phyloP scores from a whole-genome alignment of 2,329 filamentous ascomycete species.

The Botrytis galanthina region DNA sequence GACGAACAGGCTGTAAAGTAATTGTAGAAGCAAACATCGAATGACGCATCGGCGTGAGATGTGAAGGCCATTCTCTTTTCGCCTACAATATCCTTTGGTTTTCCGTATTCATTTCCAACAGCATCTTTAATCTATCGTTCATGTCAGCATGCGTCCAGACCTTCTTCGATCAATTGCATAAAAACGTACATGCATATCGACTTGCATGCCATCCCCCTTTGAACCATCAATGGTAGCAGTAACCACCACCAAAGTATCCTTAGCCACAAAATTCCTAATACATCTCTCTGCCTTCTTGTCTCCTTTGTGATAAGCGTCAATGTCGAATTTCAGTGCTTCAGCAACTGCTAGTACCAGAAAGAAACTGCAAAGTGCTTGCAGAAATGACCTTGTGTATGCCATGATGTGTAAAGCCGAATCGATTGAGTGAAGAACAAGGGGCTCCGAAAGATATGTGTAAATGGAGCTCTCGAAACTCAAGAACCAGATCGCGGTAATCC shows the following conservation, averaged over 20 bases:
- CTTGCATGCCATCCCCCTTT: conserved; percentile 85
- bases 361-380: conserved; percentile 59
- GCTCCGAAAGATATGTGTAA: not conserved
- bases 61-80: conserved; percentile 86
- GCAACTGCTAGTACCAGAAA: conserved; percentile 54
- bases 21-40: conserved; percentile 97
- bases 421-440: not conserved
- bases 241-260: conserved; percentile 91
- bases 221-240: conserved; percentile 83
- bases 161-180: conserved; percentile 2
- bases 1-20: conserved; percentile 66
- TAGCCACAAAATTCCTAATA: conserved; percentile 91
- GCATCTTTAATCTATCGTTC: conserved; percentile 79
- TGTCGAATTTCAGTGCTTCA: conserved; percentile 88
- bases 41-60: conserved; percentile 83
- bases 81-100: conserved; percentile 85
- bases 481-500: conserved; percentile 9
- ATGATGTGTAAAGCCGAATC: conserved; percentile 41
- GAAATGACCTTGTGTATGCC: conserved; percentile 50
- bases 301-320: conserved; percentile 65
- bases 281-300: conserved; percentile 76
- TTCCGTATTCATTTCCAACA: conserved; percentile 92
- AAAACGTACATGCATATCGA: conserved; percentile 84
- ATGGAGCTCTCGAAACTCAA: conserved; percentile 26
- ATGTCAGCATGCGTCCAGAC: not conserved